Conservation (phyloP, 2,329 filamentous ascomycete genomes). For the Trichophaea hybrida region DNA sequence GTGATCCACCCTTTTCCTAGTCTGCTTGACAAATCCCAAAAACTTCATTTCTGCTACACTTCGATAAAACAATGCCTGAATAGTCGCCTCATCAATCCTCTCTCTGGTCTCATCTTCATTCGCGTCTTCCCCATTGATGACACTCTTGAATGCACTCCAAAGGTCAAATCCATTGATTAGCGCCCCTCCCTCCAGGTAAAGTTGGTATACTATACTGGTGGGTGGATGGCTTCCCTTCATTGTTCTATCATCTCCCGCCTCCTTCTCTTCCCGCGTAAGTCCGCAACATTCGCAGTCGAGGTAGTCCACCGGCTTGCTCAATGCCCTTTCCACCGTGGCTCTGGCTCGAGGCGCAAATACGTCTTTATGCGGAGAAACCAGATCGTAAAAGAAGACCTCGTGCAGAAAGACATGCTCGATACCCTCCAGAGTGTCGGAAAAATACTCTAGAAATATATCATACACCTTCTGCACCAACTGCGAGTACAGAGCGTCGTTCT, state of each 20-base stretch:
- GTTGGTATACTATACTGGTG: conserved; percentile 59
- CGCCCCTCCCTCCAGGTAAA: conserved; percentile 62
- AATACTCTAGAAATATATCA: conserved; percentile 37
- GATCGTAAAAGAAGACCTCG: conserved; percentile 64
- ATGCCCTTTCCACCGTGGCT: conserved; percentile 53
- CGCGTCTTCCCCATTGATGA: conserved; percentile 39
- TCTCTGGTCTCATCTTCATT: conserved; percentile 33
- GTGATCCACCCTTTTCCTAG: conserved; percentile 84
- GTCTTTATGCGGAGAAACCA: conserved; percentile 52
- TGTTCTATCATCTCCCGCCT: conserved; percentile 29
- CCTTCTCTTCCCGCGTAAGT: conserved; percentile 29
- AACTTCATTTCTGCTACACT: conserved; percentile 71
- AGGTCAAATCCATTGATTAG: conserved; percentile 68
- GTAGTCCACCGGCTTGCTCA: conserved; percentile 62
- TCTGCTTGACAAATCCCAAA: conserved; percentile 77
- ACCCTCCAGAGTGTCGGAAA: conserved; percentile 34
- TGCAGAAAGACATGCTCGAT: conserved; percentile 44
- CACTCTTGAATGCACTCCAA: conserved; percentile 59
- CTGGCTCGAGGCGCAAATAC: conserved; percentile 60
- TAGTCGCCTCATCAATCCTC: conserved; percentile 39
- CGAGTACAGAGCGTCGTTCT: conserved; percentile 58
- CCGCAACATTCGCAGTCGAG: conserved; percentile 57
- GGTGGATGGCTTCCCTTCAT: conserved; percentile 50
- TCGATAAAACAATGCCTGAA: conserved; percentile 63
- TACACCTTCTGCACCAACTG: conserved; percentile 45